phyloP scores from a whole-genome alignment of 164 flowering plant species.

The Stephania cephalantha region DNA sequence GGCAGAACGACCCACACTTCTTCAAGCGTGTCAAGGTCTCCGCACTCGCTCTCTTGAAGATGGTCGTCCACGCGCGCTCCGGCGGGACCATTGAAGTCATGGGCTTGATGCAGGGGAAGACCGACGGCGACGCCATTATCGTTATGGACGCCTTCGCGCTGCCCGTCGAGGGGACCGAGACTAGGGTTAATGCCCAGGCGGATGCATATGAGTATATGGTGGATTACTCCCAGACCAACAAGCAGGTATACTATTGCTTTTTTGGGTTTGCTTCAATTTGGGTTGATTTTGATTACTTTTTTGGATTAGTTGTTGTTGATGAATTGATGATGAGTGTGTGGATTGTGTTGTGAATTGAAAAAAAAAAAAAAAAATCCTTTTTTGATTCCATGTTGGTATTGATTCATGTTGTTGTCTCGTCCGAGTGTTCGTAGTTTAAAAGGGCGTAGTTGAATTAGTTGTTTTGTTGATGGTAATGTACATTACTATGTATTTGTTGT shows the following conservation, averaged over 20 bases:
- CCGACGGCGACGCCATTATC: constrained; percentile 82
- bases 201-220: constrained; percentile 99
- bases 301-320: neutral
- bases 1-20: constrained; percentile 84
- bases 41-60: constrained; percentile 89
- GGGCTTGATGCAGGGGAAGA: constrained; percentile 99
- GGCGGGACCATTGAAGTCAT: constrained; percentile 97
- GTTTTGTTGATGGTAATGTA: too few species aligned
- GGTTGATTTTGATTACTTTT: neutral
- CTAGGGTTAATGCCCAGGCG: constrained; percentile 98
- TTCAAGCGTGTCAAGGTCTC: constrained; percentile 95
- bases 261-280: neutral
- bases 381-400: too few species aligned
- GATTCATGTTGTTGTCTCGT: too few species aligned
- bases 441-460: too few species aligned
- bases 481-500: too few species aligned
- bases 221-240: constrained; percentile 85
- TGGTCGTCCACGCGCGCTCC: constrained; percentile 99
- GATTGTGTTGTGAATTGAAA: too few species aligned
- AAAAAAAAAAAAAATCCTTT: too few species aligned
- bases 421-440: too few species aligned
- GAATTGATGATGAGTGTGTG: too few species aligned
- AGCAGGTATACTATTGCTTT: constrained; percentile 43
- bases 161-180: constrained; percentile 98
- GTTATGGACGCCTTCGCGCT: constrained; percentile 98